phyloP scores from a whole-genome alignment of 2,329 filamentous ascomycete genomes.

The Rhynchosporium secalis region DNA sequence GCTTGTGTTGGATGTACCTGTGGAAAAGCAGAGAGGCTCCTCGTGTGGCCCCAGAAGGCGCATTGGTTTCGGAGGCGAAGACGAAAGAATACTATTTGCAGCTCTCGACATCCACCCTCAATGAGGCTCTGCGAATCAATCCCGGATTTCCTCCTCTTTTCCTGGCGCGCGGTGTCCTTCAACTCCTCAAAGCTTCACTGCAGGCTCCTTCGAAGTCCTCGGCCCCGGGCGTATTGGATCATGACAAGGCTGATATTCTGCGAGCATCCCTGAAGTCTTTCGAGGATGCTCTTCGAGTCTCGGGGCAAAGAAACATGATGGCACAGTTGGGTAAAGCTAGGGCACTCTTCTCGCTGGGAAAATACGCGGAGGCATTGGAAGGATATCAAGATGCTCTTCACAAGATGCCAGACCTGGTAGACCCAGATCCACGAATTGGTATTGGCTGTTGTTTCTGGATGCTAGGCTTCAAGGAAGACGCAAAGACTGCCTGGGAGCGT shows the following conservation, averaged over 20 bases:
- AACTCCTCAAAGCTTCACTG: constrained; percentile 82
- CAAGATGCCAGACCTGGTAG: constrained; percentile 82
- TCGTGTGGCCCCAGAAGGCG: constrained; percentile 63
- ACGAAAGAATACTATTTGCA: constrained; percentile 94
- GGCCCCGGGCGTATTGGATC: constrained; percentile 63
- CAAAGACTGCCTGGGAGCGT: constrained; percentile 86
- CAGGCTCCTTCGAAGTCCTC: constrained; percentile 71
- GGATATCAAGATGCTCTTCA: constrained; percentile 84
- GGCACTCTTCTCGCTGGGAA: constrained; percentile 81
- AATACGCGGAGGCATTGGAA: constrained; percentile 79
- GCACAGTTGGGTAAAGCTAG: constrained; percentile 88
- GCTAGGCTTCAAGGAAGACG: constrained; percentile 89
- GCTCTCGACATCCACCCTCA: constrained; percentile 84
- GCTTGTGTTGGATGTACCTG: constrained; percentile 70
- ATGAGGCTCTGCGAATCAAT: constrained; percentile 93
- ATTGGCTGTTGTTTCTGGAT: constrained; percentile 98
- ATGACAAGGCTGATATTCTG: constrained; percentile 74
- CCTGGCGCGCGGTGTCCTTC: constrained; percentile 85
- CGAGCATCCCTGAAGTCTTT: constrained; percentile 89
- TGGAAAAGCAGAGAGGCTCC: constrained; percentile 70
- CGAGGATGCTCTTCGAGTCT: constrained; percentile 86
- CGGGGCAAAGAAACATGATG: constrained; percentile 85
- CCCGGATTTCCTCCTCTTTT: constrained; percentile 89
- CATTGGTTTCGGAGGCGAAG: constrained; percentile 68
- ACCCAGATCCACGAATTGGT: constrained; percentile 93